Evolutionary conservation across 2,329 filamentous ascomycete genomes (phyloP), one percentile per base, ranked within the genome.

Genomic region (Trichoderma cornu-damae): DNA sequence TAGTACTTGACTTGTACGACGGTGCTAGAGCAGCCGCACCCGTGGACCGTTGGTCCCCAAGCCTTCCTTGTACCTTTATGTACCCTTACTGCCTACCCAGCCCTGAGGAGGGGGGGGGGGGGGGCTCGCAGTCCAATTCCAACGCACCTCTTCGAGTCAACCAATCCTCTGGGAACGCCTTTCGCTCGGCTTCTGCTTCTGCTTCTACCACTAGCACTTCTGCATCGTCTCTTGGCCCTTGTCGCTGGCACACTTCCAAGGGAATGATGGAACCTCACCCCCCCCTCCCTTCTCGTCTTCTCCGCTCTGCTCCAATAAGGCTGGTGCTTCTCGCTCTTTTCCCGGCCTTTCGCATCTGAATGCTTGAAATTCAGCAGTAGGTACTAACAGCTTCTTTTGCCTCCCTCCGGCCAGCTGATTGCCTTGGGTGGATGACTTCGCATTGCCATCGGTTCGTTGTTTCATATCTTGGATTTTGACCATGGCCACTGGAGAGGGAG

Each of bases 11-110:
- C 50, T 34, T 42, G 42, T 48, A 56, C 52, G 52, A 56, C 52
- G 43, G 52, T 48, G 56, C 56, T 58, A 58, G 49, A 58, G 56
- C 42, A 58, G 56, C 56, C 56, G 56, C 56, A 58, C 56, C 56
- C 56, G 48, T 47, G 50, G 42, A 28, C 56, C 56, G 56, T 53
- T 58, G 55, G 44, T 43, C 20, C 16, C 30, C 43, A 28, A 47
- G 43, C 24, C 43, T 24, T 40, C 24, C 40, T 43, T 48, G 44
- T 48, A 20, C 49, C 37, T 24, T 9, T 16, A 37, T 37, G 46
- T 52, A 52, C 49, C 28, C n/a, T 6, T n/a, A 32, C n/a, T 30
- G n/a, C 24, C 37, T 35, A 42, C 22, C 22, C 24, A 30, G 43
- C 43, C 43, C 18, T 30, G 24, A 7, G 38, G 26, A 35, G 30